Percentiles rank a stretch among this genome's conserved stretches.
Evolutionary conservation across 108 stramenopile genomes (phyloP).

Genomic region (Cyclostephanos invisitatus): DNA sequence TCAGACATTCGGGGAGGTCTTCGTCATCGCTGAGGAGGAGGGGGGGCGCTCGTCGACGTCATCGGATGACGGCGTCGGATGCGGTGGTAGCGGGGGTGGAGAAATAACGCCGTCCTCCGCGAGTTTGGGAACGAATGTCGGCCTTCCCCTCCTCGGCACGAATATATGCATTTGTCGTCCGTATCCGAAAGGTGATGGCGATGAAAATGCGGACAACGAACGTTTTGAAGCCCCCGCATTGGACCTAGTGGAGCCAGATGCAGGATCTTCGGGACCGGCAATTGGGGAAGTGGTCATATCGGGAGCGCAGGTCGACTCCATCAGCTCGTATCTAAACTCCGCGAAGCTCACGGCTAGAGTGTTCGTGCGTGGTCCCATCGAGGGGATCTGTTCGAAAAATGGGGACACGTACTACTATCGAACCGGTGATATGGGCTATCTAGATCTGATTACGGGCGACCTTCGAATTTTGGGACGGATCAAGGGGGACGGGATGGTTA

Average conservation of each 20-base stretch:
- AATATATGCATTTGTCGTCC: slow-evolving; percentile 53
- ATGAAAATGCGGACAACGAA: slow-evolving; percentile 10
- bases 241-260: not conserved
- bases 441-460: slow-evolving; percentile 40
- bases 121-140: slow-evolving; percentile 57
- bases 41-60: not conserved
- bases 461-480: slow-evolving; percentile 74
- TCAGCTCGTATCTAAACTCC: slow-evolving; percentile 67
- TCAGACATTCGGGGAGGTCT: slow-evolving; percentile 77
- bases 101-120: not conserved
- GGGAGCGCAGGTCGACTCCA: slow-evolving; percentile 67
- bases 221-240: slow-evolving; percentile 13
- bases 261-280: slow-evolving; percentile 5
- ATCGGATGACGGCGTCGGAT: not conserved
- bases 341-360: slow-evolving; percentile 54
- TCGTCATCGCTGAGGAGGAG: not conserved
- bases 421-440: slow-evolving; percentile 79
- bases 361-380: slow-evolving; percentile 42
- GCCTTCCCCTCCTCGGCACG: slow-evolving; percentile 61
- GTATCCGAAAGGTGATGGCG: slow-evolving; percentile 18
- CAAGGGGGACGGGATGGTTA: slow-evolving; percentile 81
- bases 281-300: slow-evolving; percentile 75
- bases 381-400: not conserved
- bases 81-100: not conserved
- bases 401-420: slow-evolving; percentile 51